Evolutionary conservation across 129 eudicot species (phyloP).

Genomic region (Artemisia annua): DNA sequence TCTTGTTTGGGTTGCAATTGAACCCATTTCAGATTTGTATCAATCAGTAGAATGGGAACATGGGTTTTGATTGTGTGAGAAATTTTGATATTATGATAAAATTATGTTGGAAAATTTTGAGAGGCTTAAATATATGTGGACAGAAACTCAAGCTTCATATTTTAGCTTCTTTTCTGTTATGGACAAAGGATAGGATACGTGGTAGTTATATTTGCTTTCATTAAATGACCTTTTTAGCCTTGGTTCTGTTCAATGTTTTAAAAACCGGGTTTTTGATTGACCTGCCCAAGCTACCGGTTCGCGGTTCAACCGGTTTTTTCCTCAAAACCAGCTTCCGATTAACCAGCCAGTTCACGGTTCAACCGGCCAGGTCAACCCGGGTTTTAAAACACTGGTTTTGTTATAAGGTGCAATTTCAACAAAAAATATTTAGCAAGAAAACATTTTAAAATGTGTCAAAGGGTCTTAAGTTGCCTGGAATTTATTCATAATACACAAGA

Average conservation of each 20-base stretch:
- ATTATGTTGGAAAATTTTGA: neutral
- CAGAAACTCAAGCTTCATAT: neutral
- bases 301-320: neutral
- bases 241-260: neutral
- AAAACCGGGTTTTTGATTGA: no score
- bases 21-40: conserved; percentile 19
- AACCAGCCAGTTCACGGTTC: no score
- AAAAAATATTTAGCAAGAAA: no score
- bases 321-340: no score
- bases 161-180: neutral
- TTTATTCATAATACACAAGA: no score
- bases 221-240: neutral
- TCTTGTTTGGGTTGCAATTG: conserved; percentile 38
- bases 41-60: no score
- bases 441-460: no score
- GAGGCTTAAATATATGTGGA: neutral
- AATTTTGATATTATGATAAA: neutral
- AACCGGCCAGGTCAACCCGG: no score
- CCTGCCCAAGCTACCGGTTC: neutral
- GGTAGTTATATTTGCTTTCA: neutral
- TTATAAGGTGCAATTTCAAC: no score
- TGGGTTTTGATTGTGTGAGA: neutral
- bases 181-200: neutral
- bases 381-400: no score
- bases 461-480: no score